phyloP scores from a whole-genome alignment of 2,329 filamentous ascomycete genomes.

The Sporothrix pseudoabietina region DNA sequence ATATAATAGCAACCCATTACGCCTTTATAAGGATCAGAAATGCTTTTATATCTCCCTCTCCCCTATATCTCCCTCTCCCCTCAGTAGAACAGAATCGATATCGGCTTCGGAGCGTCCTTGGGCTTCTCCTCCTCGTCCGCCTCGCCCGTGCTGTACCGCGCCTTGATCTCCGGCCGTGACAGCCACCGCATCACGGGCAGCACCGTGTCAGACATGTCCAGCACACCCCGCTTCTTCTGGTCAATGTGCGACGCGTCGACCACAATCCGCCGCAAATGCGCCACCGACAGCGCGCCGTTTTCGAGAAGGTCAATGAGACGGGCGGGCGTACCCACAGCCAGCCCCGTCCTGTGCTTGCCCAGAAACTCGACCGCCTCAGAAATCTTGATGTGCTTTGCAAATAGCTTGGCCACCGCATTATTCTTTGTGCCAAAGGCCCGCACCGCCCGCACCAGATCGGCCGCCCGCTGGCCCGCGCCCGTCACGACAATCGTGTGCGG shows the following conservation, averaged over 20 bases:
- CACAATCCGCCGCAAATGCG: slow-evolving; percentile 74
- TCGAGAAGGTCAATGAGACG: slow-evolving; percentile 81
- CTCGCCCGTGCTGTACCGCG: slow-evolving; percentile 55
- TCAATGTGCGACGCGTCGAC: slow-evolving; percentile 93
- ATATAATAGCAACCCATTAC: not conserved
- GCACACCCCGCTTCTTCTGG: slow-evolving; percentile 87
- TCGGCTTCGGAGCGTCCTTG: slow-evolving; percentile 57
- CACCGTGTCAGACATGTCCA: slow-evolving; percentile 94
- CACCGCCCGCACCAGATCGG: slow-evolving; percentile 75
- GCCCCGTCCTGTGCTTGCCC: slow-evolving; percentile 69
- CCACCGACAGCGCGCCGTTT: slow-evolving; percentile 71
- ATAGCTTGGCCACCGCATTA: slow-evolving; percentile 81
- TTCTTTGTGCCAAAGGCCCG: slow-evolving; percentile 80
- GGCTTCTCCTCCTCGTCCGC: slow-evolving; percentile 32
- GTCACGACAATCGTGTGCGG: slow-evolving; percentile 91
- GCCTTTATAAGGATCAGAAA: not conserved
- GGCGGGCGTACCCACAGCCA: slow-evolving; percentile 87
- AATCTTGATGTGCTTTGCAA: slow-evolving; percentile 97
- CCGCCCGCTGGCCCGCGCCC: slow-evolving; percentile 79
- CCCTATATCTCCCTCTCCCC: not conserved
- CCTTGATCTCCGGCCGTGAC: slow-evolving; percentile 65
- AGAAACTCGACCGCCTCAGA: slow-evolving; percentile 80
- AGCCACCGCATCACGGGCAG: slow-evolving; percentile 77
- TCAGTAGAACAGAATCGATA: slow-evolving; percentile 34
- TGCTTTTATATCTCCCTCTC: not conserved